Base-by-base conservation (phyloP, 441 rosid genomes). In the Pelargonium fulgidum region DNA sequence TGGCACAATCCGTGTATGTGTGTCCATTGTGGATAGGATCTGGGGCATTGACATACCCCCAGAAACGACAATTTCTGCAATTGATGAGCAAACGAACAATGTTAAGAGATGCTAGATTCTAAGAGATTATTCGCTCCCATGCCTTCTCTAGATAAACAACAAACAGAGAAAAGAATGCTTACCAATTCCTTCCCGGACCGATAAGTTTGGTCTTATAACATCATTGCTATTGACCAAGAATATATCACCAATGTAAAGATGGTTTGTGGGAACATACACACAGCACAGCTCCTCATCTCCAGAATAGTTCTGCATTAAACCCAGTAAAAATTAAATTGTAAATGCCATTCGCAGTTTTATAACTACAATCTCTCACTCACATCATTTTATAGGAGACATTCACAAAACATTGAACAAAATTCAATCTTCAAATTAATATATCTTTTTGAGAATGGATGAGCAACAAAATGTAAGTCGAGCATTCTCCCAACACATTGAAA, bases 21-120 rank as follows among this genome's bases (percentile, higher is more conserved):
- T 17, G 20, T 58, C 20, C 71, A 90, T 71, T 0, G 93, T 86
- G 5, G 98, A 80, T 16, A 95, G 85, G 71, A 88, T 81, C 79
- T 90, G 98, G 1, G 99, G 99, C 96, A 94, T 90, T 1, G 98
- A 92, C 99, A 94, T 89, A 52, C 99, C 99, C 47, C 96, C 98
- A 0, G 98, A 95, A 22, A 94, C 98, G 9, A 92, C 94, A 1
- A 95, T 92, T 83, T 95, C 99, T 95, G 95, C 76, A 81, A 72
- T 62, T 39, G 39, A 73, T 62, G 48, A 81, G 75, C 36, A 66
- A 70, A 17, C 52, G 3, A 14, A 52, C 14, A 5, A 3, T 29
- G 1, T 29, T 3, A 29, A 29, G 59, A 52, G 3, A 17, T 17
- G 11, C 7, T 6, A 6, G 36, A 29, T 29, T 29, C 36, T 29